Evolutionary conservation across 148 eudicot genomes (phyloP).

Genomic region (Oxyria digyna): DNA sequence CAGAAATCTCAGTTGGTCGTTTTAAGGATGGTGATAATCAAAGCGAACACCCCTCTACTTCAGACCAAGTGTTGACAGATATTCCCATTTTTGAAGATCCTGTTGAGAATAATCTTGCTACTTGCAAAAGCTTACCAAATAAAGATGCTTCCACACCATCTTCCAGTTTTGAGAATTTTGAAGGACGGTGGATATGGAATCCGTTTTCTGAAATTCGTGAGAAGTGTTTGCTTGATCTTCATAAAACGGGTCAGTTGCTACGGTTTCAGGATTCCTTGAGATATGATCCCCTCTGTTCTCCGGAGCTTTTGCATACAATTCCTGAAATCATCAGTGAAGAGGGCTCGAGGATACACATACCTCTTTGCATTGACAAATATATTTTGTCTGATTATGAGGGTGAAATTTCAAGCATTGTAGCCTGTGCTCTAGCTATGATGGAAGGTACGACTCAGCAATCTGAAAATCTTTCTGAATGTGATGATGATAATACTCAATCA

Average conservation of each 20-base stretch:
- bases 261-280: constrained; percentile 29
- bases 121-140: constrained; percentile 18
- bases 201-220: constrained; percentile 41
- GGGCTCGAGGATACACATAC: constrained; percentile 74
- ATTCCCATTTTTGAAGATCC: constrained; percentile 21
- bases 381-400: constrained; percentile 74
- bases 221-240: constrained; percentile 43
- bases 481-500: constrained; percentile 12
- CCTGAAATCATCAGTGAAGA: constrained; percentile 44
- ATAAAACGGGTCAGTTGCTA: constrained; percentile 26
- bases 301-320: constrained; percentile 28
- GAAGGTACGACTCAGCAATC: constrained; percentile 19
- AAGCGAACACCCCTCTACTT: constrained; percentile 15
- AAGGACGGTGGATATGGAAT: constrained; percentile 42
- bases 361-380: constrained; percentile 39
- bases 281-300: constrained; percentile 23
- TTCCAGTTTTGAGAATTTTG: constrained; percentile 19
- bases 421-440: constrained; percentile 66
- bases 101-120: constrained; percentile 10
- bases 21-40: constrained; percentile 14
- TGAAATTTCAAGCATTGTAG: constrained; percentile 77
- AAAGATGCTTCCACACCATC: constrained; percentile 14
- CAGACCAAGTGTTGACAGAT: constrained; percentile 12
- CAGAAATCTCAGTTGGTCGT: not conserved
- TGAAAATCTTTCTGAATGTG: constrained; percentile 19